These are phyloP conservation scores for Gossypium raimondii DNA, from an alignment of 345 rosid genomes.

Conservation along the genomic window DNA sequence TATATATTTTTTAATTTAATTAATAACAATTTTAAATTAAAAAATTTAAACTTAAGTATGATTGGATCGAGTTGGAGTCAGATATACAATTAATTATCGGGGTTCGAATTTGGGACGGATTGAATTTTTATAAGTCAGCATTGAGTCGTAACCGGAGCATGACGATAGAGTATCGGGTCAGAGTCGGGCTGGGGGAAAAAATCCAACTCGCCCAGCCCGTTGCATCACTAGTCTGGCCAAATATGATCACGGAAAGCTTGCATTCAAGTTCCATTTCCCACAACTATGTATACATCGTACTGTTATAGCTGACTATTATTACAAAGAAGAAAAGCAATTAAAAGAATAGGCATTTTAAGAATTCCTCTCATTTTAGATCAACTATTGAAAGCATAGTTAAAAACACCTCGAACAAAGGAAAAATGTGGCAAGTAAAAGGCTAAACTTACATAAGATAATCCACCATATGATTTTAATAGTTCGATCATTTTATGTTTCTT, in stretches of 20 bases:
- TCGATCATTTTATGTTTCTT: constrained; percentile 71
- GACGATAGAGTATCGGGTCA: no score
- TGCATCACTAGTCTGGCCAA: not conserved
- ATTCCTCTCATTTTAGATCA: not conserved
- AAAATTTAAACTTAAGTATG: no score
- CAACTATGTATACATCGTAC: not conserved
- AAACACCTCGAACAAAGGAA: not conserved
- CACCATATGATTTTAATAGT: constrained; percentile 76
- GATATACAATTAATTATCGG: no score
- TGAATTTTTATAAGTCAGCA: no score
- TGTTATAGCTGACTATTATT: not conserved
- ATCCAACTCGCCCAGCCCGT: no score
- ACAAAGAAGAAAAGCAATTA: not conserved
- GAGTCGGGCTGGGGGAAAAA: no score
- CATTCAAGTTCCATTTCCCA: not conserved
- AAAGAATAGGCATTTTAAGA: not conserved
- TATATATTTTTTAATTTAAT: no score
- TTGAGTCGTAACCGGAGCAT: no score
- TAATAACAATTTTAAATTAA: no score
- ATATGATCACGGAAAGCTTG: not conserved
- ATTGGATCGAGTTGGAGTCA: no score
- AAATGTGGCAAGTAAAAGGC: not conserved
- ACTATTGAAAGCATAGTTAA: not conserved
- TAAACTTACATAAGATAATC: constrained; percentile 79
- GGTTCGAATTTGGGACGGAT: no score